phyloP scores from a whole-genome alignment of 768 basidiomycete genomes.

The Candolleomyces eurysporus region DNA sequence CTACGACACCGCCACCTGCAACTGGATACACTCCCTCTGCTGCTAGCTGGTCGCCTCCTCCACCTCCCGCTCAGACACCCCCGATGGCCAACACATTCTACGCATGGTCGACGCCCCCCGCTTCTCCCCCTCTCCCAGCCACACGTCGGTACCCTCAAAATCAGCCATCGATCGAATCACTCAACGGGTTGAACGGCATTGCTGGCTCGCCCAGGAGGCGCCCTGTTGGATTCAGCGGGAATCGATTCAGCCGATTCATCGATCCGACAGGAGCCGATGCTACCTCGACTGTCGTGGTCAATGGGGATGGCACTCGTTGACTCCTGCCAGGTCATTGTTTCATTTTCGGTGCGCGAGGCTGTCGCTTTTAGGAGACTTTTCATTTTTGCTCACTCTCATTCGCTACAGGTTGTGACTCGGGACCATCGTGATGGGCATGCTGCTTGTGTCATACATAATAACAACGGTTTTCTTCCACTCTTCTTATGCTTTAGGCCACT shows the following conservation, averaged over 20 bases:
- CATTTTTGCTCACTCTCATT: no score
- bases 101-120: neutral
- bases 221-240: neutral
- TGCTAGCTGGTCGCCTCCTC: neutral
- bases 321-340: no score
- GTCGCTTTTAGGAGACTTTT: no score
- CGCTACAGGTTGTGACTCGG: no score
- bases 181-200: neutral
- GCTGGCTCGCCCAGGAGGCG: neutral
- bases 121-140: conserved; percentile 1
- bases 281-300: neutral
- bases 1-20: neutral
- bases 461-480: no score
- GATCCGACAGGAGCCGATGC: neutral
- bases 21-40: neutral
- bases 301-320: no score
- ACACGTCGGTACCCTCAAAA: neutral
- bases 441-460: no score
- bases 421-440: no score
- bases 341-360: no score
- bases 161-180: neutral
- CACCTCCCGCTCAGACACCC: neutral
- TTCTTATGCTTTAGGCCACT: no score
- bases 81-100: neutral
- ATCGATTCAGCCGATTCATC: neutral